Base-by-base conservation (phyloP, 495 filamentous ascomycete species). In the Penicillium soppii region DNA sequence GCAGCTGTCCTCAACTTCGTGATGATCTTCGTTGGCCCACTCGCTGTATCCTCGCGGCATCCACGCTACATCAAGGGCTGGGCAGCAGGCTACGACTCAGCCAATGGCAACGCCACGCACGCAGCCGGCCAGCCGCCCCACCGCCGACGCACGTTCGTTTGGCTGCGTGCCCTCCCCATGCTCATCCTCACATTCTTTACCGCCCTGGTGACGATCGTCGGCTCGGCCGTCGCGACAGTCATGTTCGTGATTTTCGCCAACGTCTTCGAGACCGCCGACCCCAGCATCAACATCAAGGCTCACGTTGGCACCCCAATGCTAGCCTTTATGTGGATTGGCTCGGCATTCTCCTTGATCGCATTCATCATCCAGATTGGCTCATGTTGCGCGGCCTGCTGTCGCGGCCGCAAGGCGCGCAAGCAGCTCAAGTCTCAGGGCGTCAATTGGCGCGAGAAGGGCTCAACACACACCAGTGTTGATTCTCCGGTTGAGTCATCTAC, bases 311-410 rank as follows among this genome's bases (percentile, higher is more conserved):
- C 52, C 5, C 73, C 78, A 56, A 95, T 97, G 91, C 80, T 95
- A 60, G 85, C 74, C 0, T 95, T 95, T 57, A 91, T 95, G 88
- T 97, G 92, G 92, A 77, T 88, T 27, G 90, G 85, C 0, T 75
- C 81, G 0, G 86, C 69, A 0, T 86, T 85, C 44, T 78, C 79
- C 6, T 59, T 91, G 1, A 49, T 88, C 39, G 84, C 83, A 0
- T 94, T 86, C 57, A 62, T 90, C 10, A 66, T 92, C 26, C 88
- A 92, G 61, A 64, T 85, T 1, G 80, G 83, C 3, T 74, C 89
- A 69, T 85, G 83, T 57, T 96, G 91, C 45, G 73, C 71, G 6
- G 59, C 71, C 12, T 77, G 74, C 47, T 77, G 74, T 44, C 66
- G 74, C 23, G 72, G 71, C 4, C 63, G 62, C 7, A 73, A 72